Conservation (phyloP, 1,284 basidiomycete genomes). For the Fistulina hepatica region DNA sequence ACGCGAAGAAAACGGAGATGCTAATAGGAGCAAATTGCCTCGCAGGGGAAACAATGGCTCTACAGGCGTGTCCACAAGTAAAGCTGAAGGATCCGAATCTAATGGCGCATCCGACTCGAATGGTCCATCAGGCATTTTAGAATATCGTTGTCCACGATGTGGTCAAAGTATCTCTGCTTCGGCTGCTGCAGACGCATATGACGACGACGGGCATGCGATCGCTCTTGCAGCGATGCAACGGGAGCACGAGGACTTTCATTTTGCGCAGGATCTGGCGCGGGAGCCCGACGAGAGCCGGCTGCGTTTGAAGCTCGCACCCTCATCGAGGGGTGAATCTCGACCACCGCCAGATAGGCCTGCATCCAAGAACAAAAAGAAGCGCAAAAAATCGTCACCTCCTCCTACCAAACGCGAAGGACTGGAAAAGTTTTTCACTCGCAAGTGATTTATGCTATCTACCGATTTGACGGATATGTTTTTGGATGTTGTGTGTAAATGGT, state of each 20-base stretch:
- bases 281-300: conserved; percentile 16
- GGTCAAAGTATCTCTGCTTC: background rate
- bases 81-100: background rate
- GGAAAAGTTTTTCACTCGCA: too few relatives aligned
- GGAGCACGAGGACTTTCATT: conserved; percentile 84
- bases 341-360: too few relatives aligned
- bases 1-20: conserved; percentile 19
- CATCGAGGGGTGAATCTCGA: too few relatives aligned
- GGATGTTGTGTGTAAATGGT: too few relatives aligned
- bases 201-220: conserved; percentile 4
- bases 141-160: background rate
- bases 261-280: conserved; percentile 63
- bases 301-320: too few relatives aligned
- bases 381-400: too few relatives aligned
- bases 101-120: background rate
- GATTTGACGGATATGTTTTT: too few relatives aligned
- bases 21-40: conserved; percentile 3
- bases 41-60: conserved; percentile 3
- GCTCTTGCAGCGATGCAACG: conserved; percentile 39
- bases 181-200: background rate
- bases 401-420: too few relatives aligned
- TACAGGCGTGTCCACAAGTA: background rate
- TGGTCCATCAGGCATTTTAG: background rate
- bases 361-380: too few relatives aligned
- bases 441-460: too few relatives aligned